Percentiles rank a stretch among this genome's conserved stretches.
phyloP scores from a whole-genome alignment of 1,139 yeast genomes.

The Torulaspora pretoriensis region DNA sequence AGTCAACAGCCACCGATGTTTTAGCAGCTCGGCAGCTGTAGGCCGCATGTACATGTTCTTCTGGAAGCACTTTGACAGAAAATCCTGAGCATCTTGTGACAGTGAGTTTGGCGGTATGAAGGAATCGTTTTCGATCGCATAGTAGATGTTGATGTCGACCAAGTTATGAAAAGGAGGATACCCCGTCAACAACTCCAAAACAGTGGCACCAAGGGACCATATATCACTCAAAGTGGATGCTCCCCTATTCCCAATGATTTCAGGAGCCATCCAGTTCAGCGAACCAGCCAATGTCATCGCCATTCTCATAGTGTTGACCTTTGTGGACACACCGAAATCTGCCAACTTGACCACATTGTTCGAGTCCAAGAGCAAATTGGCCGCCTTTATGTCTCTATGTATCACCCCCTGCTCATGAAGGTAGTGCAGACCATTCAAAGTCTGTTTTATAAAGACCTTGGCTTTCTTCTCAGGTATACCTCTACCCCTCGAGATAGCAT shows the following conservation, averaged over 20 bases:
- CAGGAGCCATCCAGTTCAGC: conserved; percentile 99
- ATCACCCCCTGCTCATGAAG: conserved; percentile 88
- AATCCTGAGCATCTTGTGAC: conserved; percentile 54
- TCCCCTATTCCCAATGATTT: conserved; percentile 84
- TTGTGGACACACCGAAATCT: conserved; percentile 97
- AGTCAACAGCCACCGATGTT: conserved; percentile 28
- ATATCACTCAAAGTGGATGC: conserved; percentile 83
- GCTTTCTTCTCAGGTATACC: conserved; percentile 59
- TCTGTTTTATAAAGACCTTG: conserved; percentile 60
- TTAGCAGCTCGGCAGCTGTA: conserved; percentile 29
- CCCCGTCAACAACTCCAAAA: conserved; percentile 80
- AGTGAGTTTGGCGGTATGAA: conserved; percentile 71
- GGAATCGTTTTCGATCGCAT: conserved; percentile 85
- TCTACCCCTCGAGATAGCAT: conserved; percentile 49
- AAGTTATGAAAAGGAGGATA: conserved; percentile 83
- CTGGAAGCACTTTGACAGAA: conserved; percentile 72
- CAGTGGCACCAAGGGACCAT: conserved; percentile 95
- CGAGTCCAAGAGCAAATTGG: conserved; percentile 80
- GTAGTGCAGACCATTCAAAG: conserved; percentile 67
- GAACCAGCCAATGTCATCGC: conserved; percentile 88
- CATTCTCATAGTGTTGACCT: conserved; percentile 64
- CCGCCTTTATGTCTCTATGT: conserved; percentile 93
- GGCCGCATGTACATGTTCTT: conserved; percentile 35
- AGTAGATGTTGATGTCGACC: conserved; percentile 83
- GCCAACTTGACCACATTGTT: conserved; percentile 83